These are phyloP conservation scores for Metarhizium rileyi DNA, from an alignment of 2,329 filamentous ascomycete genomes.

Conservation along the genomic window DNA sequence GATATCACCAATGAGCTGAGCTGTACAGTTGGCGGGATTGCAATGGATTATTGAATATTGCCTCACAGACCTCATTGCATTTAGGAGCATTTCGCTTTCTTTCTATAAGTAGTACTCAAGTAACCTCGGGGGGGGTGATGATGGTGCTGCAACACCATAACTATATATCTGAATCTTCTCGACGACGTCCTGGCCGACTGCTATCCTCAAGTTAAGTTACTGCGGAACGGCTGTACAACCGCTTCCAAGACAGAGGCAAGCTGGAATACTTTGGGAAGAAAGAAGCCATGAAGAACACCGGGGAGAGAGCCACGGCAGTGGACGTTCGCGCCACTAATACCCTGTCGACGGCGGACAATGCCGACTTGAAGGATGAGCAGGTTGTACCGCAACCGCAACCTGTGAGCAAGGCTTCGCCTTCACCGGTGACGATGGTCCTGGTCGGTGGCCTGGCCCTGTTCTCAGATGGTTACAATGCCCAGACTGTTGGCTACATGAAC, in stretches of 20 bases:
- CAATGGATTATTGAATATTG: no score
- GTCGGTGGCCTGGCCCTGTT: conserved; percentile 21
- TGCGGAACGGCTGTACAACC: neutral
- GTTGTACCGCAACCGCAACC: neutral
- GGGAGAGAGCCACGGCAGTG: neutral
- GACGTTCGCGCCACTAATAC: no score
- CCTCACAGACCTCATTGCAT: no score
- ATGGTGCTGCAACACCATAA: no score
- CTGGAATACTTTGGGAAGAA: no score
- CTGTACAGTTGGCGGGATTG: no score
- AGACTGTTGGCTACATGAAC: conserved; percentile 24
- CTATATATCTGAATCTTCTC: no score
- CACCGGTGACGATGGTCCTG: conserved; percentile 13
- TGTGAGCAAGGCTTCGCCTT: neutral
- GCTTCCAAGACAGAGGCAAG: neutral
- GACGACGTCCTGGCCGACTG: neutral
- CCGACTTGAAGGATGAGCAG: conserved; percentile 1
- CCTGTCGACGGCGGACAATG: neutral
- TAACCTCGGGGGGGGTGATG: no score
- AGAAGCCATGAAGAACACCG: neutral
- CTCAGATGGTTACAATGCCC: conserved; percentile 25
- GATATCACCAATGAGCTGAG: no score
- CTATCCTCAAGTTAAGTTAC: no score
- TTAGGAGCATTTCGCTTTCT: no score
- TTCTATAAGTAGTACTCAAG: no score